Conservation (phyloP, 306 rosid species). For the Sechiopsis laciniata region DNA sequence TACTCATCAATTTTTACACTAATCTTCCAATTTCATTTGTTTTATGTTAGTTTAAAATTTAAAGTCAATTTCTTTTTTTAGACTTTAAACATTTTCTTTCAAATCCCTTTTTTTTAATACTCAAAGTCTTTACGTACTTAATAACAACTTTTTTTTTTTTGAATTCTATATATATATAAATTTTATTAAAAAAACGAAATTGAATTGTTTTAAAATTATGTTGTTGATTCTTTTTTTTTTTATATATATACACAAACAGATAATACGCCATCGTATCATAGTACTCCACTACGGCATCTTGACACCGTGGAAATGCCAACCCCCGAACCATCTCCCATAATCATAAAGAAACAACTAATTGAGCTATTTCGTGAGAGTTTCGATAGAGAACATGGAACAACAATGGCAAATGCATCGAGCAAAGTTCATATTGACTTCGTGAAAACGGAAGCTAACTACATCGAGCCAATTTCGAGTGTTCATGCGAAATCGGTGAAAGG, state of each 20-base stretch:
- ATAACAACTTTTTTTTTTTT: no score
- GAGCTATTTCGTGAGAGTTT: slow-evolving; percentile 43
- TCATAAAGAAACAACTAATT: slow-evolving; percentile 34
- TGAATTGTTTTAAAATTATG: neutral
- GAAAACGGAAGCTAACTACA: neutral
- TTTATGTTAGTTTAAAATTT: no score
- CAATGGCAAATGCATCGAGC: slow-evolving; percentile 8
- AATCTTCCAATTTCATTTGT: no score
- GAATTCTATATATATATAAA: no score
- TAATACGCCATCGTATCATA: slow-evolving; percentile 29
- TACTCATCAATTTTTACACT: no score
- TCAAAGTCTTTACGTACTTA: no score
- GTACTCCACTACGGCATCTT: slow-evolving; percentile 22
- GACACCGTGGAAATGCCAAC: neutral
- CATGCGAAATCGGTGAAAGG: slow-evolving; percentile 18
- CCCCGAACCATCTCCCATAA: slow-evolving; percentile 9
- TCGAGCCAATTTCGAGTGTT: neutral
- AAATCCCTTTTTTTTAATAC: no score
- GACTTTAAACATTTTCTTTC: no score
- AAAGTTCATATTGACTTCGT: neutral
- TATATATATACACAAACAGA: slow-evolving; percentile 33
- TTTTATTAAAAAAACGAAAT: neutral
- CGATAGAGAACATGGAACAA: slow-evolving; percentile 10
- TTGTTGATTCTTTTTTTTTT: neutral
- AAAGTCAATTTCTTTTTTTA: no score